Evolutionary conservation across 768 basidiomycete species (phyloP), one percentile per base, ranked within the genome.

Genomic region (Phaffia australis): DNA sequence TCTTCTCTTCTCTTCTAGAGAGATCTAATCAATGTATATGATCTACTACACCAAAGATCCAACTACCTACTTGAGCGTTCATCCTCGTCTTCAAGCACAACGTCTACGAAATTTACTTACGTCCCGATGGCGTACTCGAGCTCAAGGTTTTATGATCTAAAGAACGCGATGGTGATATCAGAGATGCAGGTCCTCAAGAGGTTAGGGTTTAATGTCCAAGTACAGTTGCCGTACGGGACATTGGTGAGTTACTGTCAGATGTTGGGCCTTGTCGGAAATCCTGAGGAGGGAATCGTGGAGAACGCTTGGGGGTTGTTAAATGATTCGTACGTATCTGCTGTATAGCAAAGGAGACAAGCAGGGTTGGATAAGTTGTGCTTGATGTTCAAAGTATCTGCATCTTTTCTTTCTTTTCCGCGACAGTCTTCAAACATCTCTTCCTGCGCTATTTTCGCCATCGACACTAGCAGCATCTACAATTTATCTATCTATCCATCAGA

Each of bases 161-260:
- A 94, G 74, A 95, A 99, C 73, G 86, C 88, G 8, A 79, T 97
- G 58, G 90, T 97, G 25, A 87, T 93, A 18, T 85, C 87, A 1
- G 95, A 99, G 77, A 98, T 98, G 90, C 95, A 99, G 75, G 83
- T 98, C 25, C 81, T 99, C 70, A 99, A 99, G 77, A 82, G 94
- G 27, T 81, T 99, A 15, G 94, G 89, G 1, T 99, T 98, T 79
- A 88, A 97, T 73, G 89, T 94, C 50, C 86, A 89, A 71, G 88
- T 94, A 55, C 87, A 89, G 15, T 79, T 97, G 42, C 92, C 94
- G 3, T 98, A 98, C 71, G 90, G 87, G 46, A 91, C 90, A 7
- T 82, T 97, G 64, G 86, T 98, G 71, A 97, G 95, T 78, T 98
- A 99, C 76, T 95, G 74, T 81, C 88, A 68, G 83, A 75, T 97